Conservation (phyloP, 2,329 filamentous ascomycete genomes). For the Piedraia hortae region DNA sequence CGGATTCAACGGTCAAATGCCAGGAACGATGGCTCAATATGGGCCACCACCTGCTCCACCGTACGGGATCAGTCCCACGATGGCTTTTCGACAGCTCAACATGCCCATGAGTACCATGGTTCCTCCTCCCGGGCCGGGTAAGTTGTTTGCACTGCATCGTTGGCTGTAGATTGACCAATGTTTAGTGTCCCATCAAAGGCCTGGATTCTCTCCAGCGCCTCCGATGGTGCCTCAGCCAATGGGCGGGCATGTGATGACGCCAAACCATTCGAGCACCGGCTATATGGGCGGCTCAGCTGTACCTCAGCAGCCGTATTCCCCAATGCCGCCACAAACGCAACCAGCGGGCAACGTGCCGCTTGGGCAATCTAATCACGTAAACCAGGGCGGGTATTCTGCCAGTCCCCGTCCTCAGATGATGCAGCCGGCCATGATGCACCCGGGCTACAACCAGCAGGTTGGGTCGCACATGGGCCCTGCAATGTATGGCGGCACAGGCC, state of each 20-base stretch:
- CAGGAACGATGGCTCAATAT: slow-evolving; percentile 19
- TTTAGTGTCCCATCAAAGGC: too few relatives aligned
- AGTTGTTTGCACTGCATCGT: too few relatives aligned
- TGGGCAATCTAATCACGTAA: too few relatives aligned
- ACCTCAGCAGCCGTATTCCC: slow-evolving; percentile 39
- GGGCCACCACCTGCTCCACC: slow-evolving; percentile 39
- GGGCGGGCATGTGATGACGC: slow-evolving; percentile 4
- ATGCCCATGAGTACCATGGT: slow-evolving; percentile 2
- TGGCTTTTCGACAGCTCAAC: slow-evolving; percentile 19
- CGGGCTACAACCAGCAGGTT: slow-evolving; percentile 29
- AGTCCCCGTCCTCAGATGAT: slow-evolving; percentile 78
- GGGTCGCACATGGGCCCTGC: slow-evolving; percentile 2
- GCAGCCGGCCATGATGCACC: slow-evolving; percentile 81
- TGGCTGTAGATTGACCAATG: too few relatives aligned
- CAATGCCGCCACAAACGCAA: slow-evolving; percentile 36
- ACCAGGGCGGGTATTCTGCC: slow-evolving; percentile 41
- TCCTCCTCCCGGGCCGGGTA: too few relatives aligned
- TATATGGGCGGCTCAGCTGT: slow-evolving; percentile 39
- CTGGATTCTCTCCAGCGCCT: too few relatives aligned
- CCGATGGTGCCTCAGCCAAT: slow-evolving; percentile 5
- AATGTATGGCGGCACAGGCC: slow-evolving; percentile 2
- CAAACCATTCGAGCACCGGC: slow-evolving; percentile 12
- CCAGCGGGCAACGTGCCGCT: too few relatives aligned
- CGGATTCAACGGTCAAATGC: slow-evolving; percentile 24
- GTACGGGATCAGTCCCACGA: slow-evolving; percentile 40